phyloP scores from a whole-genome alignment of 208 protist species.

The Trypanosoma brucei region DNA sequence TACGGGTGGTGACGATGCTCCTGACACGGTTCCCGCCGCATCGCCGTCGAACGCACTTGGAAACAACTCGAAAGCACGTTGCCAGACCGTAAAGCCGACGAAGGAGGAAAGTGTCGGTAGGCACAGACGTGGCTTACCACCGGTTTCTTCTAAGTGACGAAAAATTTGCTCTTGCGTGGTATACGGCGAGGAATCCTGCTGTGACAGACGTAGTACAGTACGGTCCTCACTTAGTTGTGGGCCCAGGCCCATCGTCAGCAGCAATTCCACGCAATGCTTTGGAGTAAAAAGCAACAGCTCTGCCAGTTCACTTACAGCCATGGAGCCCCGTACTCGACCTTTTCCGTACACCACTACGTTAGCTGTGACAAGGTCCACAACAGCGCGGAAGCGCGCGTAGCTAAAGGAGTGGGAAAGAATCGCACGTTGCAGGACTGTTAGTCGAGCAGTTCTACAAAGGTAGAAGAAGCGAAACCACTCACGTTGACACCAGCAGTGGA shows the following conservation, averaged over 20 bases:
- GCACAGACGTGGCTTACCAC: slow-evolving; percentile 49
- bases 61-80: slow-evolving; percentile 42
- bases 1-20: not conserved
- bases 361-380: slow-evolving; percentile 72
- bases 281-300: slow-evolving; percentile 44
- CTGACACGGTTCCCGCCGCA: not conserved
- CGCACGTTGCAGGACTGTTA: slow-evolving; percentile 66
- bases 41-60: slow-evolving; percentile 22
- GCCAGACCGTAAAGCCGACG: slow-evolving; percentile 70
- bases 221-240: slow-evolving; percentile 21
- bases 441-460: slow-evolving; percentile 30
- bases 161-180: slow-evolving; percentile 38
- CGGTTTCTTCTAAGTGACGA: slow-evolving; percentile 35
- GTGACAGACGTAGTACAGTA: slow-evolving; percentile 7
- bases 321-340: slow-evolving; percentile 43
- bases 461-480: slow-evolving; percentile 78
- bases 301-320: slow-evolving; percentile 36
- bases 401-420: slow-evolving; percentile 83
- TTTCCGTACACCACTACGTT: slow-evolving; percentile 61
- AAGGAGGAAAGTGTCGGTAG: slow-evolving; percentile 57
- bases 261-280: slow-evolving; percentile 51
- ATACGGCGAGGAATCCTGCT: slow-evolving; percentile 26
- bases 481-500: slow-evolving; percentile 63
- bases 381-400: slow-evolving; percentile 74
- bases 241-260: slow-evolving; percentile 55